Conservation (phyloP, 2,329 filamentous ascomycete genomes). For the Gyromitra esculenta region DNA sequence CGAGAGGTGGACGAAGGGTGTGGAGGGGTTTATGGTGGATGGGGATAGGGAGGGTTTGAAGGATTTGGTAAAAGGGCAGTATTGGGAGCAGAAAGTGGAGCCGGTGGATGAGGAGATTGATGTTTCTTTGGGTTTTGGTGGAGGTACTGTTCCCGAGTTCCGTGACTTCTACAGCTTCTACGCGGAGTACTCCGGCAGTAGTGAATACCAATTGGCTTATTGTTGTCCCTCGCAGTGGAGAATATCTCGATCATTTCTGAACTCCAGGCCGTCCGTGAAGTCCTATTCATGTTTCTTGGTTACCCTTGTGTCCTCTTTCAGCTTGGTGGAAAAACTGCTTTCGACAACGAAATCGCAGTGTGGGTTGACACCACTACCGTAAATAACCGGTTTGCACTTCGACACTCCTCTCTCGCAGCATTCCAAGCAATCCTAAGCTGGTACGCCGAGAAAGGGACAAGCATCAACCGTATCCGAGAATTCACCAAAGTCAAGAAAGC, state of each 20-base stretch:
- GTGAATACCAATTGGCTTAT: conserved; percentile 18
- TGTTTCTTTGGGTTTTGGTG: conserved; percentile 61
- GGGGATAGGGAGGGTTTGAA: conserved; percentile 60
- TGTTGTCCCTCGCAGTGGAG: conserved; percentile 54
- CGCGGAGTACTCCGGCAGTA: background rate
- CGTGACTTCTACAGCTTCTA: background rate
- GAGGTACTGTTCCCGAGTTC: conserved; percentile 34
- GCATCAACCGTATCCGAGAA: conserved; percentile 55
- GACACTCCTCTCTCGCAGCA: conserved; percentile 49
- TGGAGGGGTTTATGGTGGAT: conserved; percentile 59
- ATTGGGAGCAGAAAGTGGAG: conserved; percentile 62
- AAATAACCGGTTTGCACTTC: conserved; percentile 48
- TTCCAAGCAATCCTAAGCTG: conserved; percentile 55
- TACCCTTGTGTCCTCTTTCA: conserved; percentile 77
- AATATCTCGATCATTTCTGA: conserved; percentile 70
- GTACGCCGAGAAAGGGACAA: conserved; percentile 56
- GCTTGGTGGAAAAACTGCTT: conserved; percentile 35
- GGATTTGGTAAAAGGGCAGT: conserved; percentile 62
- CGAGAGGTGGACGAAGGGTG: conserved; percentile 56
- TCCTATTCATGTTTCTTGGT: conserved; percentile 85
- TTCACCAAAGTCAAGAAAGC: conserved; percentile 43
- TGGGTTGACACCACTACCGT: conserved; percentile 40
- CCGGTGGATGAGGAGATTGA: conserved; percentile 59
- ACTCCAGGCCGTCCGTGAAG: conserved; percentile 77
- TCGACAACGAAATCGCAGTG: conserved; percentile 28